Evolutionary conservation across 176 grass and related monocot species (phyloP), one percentile per base, ranked within the genome.

Genomic region (Zizania latifolia): DNA sequence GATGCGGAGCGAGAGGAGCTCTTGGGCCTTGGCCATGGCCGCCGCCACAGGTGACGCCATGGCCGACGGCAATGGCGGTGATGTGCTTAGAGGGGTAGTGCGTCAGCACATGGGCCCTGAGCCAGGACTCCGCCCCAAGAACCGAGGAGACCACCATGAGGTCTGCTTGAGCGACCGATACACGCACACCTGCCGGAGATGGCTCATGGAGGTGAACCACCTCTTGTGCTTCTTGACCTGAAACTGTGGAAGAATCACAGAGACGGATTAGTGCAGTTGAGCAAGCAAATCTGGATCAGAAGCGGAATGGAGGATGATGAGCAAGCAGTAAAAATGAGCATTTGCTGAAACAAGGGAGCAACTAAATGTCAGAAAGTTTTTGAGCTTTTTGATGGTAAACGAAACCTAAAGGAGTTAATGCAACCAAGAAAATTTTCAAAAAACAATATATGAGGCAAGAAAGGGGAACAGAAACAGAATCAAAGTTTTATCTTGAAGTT

Each of bases 151-250:
- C 76, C 24, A 83, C 74, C 66, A 68, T 28, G 55, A 83, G 66
- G 37, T 87, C 80, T 3, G 17, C 29, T 24, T 53, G 68, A 59
- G 31, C 55, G 46, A 87, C 74, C 6, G 66, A 66, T 26, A 87
- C 73, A 37, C 67, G 75, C n/a, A 21, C 85, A 58, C 38, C 30
- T 31, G 72, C 15, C 22, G 24, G 72, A 62, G 65, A 26, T 38
- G 63, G 57, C 38, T 30, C 78, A 15, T 81, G 57, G 65, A 65
- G 72, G 58, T 71, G 73, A 45, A 57, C 78, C 27, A 87, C 22
- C 74, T 83, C 68, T 51, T 73, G 55, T 15, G 24, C 68, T 87
- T 87, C 85, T 83, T 87, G 85, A 87, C 85, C 85, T 87, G 59
- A 53, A 82, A 82, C 85, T 86, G 83, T 14, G 51, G 10, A 22